Evolutionary conservation across 441 rosid genomes (phyloP), one percentile per base, ranked within the genome.

Genomic region (California macrophylla): DNA sequence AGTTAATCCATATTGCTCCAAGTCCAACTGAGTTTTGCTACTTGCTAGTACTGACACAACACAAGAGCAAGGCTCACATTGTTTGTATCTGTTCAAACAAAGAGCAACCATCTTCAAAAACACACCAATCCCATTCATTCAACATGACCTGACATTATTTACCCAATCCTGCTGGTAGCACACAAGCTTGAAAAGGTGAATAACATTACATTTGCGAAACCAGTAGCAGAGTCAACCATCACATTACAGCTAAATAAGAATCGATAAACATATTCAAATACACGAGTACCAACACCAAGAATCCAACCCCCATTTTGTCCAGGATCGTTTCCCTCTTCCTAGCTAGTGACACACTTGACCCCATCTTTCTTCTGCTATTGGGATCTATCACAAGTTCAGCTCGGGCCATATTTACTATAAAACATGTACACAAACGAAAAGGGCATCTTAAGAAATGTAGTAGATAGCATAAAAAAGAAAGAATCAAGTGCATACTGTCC

Each of bases 391-490:
- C 42, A 72, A 72, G 77, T 82, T 76, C 79, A 68, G 67, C 77
- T 77, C 71, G 61, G 68, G 76, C 83, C 77, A 75, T 77, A 72
- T 84, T 79, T 74, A 84, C 82, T 73, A 82, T 80, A 77, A 78
- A 78, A 80, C 90, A 83, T 86, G 78, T 81, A 84, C 88, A 84
- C 61, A 73, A 73, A 80, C 69, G 52, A 15, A 69, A 78, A 77
- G 75, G 29, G 72, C 50, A 54, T 71, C 74, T 73, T 40, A 26
- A 73, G 56, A 47, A 50, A 23, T 18, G 70, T 60, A 45, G 20
- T 69, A 67, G 72, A 64, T 40, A 65, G 20, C 67, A 67, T 60
- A 63, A 29, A 63, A 58, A 71, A 68, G 72, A 72, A 32, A 50
- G 52, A 15, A 64, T 67, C 65, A 24, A 72, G 68, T 47, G 71